Base-by-base conservation (phyloP, 176 grass and related monocot genomes). In the Thinopyrum elongatum region DNA sequence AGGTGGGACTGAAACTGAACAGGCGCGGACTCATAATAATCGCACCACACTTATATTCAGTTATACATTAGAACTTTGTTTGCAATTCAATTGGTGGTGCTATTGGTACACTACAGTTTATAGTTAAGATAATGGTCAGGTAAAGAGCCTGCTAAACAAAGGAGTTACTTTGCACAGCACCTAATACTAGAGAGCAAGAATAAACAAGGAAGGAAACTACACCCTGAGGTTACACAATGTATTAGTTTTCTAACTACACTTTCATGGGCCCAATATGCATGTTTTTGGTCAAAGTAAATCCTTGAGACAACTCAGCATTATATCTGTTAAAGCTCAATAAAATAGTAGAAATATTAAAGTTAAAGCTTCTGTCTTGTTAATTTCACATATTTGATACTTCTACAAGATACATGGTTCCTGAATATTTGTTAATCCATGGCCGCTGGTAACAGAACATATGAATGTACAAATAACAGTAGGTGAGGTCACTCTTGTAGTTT, bases 251-350 rank as follows among this genome's bases (percentile, higher is more conserved):
- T 29, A 19, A 53, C 76, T 41, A 22, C 51, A 30, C 28, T 46
- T 73, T 81, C n/a, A 82, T n/a, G 66, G 13, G 35, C 2, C 70
- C 25, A 63, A 47, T 84, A 57, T 57, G 53, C 53, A 57, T 57
- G 0, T 3, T 21, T 57, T 22, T 22, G 53, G 53, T 57, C 53
- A 57, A 21, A 57, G 53, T 57, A 57, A 57, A 57, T 57, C 33
- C 17, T 49, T 76, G 41, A 84, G 19, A 65, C 19, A 65, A 21
- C 60, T 26, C 41, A 30, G 7, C 13, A 12, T 78, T 35, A 21
- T 69, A 69, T 69, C 25, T 33, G 33, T 59, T 46, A 67, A 11
- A 77, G 51, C 74, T 58, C 29, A 1, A 70, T 61, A n/a, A 27
- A 77, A 7, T 11, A 10, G 9, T 3, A 16, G 4, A 38, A 82